Evolutionary conservation across 2,329 filamentous ascomycete species (phyloP), one percentile per base, ranked within the genome.

Genomic region (Nemania sp.): DNA sequence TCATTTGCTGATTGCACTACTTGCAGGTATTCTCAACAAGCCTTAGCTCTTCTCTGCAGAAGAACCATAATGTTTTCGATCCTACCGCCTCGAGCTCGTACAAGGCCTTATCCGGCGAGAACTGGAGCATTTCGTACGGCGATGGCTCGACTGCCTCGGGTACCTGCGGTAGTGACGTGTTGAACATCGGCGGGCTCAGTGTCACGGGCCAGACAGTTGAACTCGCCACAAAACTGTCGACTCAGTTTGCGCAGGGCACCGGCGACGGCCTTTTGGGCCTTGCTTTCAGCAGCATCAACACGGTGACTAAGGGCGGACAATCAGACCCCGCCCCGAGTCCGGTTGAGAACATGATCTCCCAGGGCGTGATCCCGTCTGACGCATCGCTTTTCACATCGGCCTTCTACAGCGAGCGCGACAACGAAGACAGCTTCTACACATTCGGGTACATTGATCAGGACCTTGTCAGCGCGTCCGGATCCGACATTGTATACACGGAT

Each of bases 401-500:
- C 54, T 77, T 88, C 43, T 83, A 83, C 59, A 77, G 79, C 61
- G 73, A 77, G 72, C 73, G 78, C 43, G 81, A 84, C 62, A 70
- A 77, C 52, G 65, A 74, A 44, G 47, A 49, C 36, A 43, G 45
- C 12, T 90, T 88, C 73, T 90, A 87, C 72, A 89, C 86, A 1
- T 90, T 90, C 61, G 88, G 87, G 15, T 87, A 77, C 68, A 84
- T 90, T 63, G 86, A 90, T 64, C 67, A 86, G 60, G 77, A 80
- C 22, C 77, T 81, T 0, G 75, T 88, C 40, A 76, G 72, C 51
- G 73, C 75, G 5, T 78, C 79, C 3, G 78, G 77, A 22, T 66
- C 79, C 55, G 75, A 81, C 2, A 80, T 86, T 33, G 69, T 75
- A 60, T 90, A 85, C 72, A 79, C 82, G 1, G 74, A 78, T 11